phyloP scores from a whole-genome alignment of 2,329 filamentous ascomycete species.

The Xylaria hypoxylon region DNA sequence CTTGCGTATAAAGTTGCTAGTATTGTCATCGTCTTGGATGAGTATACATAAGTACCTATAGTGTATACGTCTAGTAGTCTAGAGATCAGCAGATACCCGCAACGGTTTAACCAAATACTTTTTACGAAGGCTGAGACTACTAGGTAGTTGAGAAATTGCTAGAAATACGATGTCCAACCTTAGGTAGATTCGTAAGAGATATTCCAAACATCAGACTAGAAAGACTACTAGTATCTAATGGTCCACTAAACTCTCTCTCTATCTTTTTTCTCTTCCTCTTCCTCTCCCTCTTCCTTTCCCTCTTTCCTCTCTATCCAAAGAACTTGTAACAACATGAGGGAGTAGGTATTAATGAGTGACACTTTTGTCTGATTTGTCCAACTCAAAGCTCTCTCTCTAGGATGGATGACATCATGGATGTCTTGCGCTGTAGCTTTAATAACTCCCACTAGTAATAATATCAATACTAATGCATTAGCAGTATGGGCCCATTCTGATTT shows the following conservation, averaged over 20 bases:
- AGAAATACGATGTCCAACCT: constrained; percentile 30
- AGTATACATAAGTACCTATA: neutral
- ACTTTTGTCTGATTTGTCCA: constrained; percentile 26
- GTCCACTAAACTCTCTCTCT: constrained; percentile 1
- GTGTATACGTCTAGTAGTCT: neutral
- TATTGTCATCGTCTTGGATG: too few relatives aligned
- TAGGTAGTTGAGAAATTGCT: too few relatives aligned
- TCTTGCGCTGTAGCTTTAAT: constrained; percentile 7
- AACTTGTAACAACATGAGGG: neutral
- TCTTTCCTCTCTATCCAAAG: neutral
- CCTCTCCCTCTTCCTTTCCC: neutral
- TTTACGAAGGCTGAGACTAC: constrained; percentile 23
- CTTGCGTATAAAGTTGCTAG: too few relatives aligned
- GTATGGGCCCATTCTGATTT: constrained; percentile 3
- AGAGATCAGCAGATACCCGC: constrained; percentile 1
- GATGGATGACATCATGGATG: too few relatives aligned
- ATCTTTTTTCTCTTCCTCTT: too few relatives aligned
- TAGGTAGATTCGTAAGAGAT: constrained; percentile 10
- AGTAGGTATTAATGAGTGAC: constrained; percentile 9
- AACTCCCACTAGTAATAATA: neutral
- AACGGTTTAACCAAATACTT: constrained; percentile 15
- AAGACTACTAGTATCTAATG: neutral
- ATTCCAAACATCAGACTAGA: neutral
- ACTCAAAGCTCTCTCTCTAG: neutral
- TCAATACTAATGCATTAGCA: neutral